These are phyloP conservation scores for Astrothelium macrocarpum DNA, from an alignment of 495 filamentous ascomycete genomes.

Conservation along the genomic window DNA sequence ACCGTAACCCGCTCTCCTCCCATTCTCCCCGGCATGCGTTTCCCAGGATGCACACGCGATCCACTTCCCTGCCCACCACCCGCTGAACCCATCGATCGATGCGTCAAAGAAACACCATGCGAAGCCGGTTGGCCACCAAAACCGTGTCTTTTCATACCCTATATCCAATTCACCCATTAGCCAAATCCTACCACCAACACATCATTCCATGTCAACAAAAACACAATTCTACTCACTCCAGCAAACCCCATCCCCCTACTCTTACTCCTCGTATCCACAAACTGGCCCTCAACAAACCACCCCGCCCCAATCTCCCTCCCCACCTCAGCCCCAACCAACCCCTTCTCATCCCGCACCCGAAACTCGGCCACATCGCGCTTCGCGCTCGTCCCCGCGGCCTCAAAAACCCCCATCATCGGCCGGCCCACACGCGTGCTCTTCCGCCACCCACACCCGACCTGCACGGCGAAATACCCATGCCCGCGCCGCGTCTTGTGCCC, in stretches of 20 bases:
- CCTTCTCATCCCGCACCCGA: conserved; percentile 60
- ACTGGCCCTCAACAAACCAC: conserved; percentile 87
- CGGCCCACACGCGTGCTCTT: conserved; percentile 63
- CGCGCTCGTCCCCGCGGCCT: conserved; percentile 63
- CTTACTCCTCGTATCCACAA: conserved; percentile 70
- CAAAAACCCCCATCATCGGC: conserved; percentile 76
- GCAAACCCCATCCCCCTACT: conserved; percentile 83
- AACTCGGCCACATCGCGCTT: conserved; percentile 82
- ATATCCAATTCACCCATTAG: conserved; percentile 2
- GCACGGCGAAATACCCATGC: conserved; percentile 88
- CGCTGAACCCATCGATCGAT: conserved; percentile 78
- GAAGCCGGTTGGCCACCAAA: conserved; percentile 81
- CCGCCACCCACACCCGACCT: conserved; percentile 75
- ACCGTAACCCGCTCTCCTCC: conserved; percentile 75
- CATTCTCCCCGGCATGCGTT: conserved; percentile 97
- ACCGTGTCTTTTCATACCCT: conserved; percentile 89
- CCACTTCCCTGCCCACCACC: conserved; percentile 86
- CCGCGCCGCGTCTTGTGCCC: conserved; percentile 67
- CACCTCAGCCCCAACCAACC: conserved; percentile 51
- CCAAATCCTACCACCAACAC: neutral
- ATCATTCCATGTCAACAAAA: neutral
- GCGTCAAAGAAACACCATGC: conserved; percentile 87
- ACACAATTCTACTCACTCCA: conserved; percentile 39
- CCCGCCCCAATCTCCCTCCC: conserved; percentile 65
- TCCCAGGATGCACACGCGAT: conserved; percentile 83